These are phyloP conservation scores for Solanum pinnatisectum DNA, from an alignment of 257 asterid genomes.

Conservation along the genomic window DNA sequence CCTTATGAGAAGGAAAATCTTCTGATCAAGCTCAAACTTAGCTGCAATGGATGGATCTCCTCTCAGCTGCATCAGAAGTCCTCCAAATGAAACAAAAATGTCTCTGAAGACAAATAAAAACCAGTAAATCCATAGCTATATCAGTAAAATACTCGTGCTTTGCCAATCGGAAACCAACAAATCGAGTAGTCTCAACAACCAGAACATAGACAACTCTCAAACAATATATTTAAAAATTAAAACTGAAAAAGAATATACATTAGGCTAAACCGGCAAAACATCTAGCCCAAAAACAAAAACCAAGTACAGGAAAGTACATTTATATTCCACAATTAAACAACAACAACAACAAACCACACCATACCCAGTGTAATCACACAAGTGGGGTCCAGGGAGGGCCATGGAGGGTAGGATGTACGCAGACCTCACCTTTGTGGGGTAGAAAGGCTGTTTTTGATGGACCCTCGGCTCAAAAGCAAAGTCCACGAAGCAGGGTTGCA, in stretches of 20 bases:
- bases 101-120: not conserved
- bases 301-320: not conserved
- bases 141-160: not conserved
- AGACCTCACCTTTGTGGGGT: not conserved
- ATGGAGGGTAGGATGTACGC: not conserved
- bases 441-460: not conserved
- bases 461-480: not conserved
- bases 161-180: not conserved
- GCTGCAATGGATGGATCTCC: slow-evolving; percentile 4
- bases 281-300: not conserved
- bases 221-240: no score
- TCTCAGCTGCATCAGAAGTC: slow-evolving; percentile 2
- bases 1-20: slow-evolving; percentile 64
- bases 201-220: not conserved
- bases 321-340: not conserved
- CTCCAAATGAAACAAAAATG: slow-evolving; percentile 3
- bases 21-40: slow-evolving; percentile 69
- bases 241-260: not conserved
- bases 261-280: not conserved
- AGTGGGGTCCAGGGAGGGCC: not conserved
- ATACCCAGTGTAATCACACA: not conserved
- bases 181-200: not conserved
- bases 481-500: not conserved
- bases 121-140: not conserved
- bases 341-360: not conserved